Base-by-base conservation (phyloP, 2,329 filamentous ascomycete genomes). In the Cladosporium sp. region DNA sequence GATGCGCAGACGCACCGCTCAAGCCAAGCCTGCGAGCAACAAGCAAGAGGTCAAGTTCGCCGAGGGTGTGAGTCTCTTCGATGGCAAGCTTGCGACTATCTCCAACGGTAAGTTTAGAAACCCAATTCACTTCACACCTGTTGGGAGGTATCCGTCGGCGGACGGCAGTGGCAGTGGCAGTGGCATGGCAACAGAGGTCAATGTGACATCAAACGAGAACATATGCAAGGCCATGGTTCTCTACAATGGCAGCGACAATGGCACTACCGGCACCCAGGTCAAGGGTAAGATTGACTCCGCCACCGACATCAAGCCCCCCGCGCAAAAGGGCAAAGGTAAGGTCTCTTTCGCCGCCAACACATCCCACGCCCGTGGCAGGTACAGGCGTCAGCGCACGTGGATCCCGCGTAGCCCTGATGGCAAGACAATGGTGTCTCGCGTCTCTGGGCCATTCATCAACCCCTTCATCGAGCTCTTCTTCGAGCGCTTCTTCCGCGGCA, bases 391-490 rank as follows among this genome's bases (percentile, higher is more conserved):
- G 40, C 52, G 16, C 28, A 55, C 16, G 18, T n/a, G 5, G 6
- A 33, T 55, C 52, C 52, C 52, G 16, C 26, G 14, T 21, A 55
- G 26, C 16, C 14, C 31, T 8, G 56, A 40, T 10, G 23, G 16
- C 35, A 59, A 44, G 37, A 59, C 29, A 26, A 46, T 59, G 37
- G 35, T 46, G 10, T 28, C 21, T 40, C 55, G 55, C 11, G 55
- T 40, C 21, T 28, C n/a, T 16, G 11, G 11, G 7, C 56, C 56
- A 0, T 59, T 59, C 37, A 28, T 59, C 23, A 59, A 59, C 37
- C 56, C 56, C 1, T 59, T 59, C 56, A n/a, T 26, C 35, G 56
- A 59, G 33, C 37, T 59, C 14, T 44, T 59, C 56, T 28, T 59
- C 33, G 33, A 59, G 21, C 56, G 23, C 56, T 59, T 28, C 56